Evolutionary conservation across 768 basidiomycete genomes (phyloP), one percentile per base, ranked within the genome.

Genomic region (Pulveroboletus sp.): DNA sequence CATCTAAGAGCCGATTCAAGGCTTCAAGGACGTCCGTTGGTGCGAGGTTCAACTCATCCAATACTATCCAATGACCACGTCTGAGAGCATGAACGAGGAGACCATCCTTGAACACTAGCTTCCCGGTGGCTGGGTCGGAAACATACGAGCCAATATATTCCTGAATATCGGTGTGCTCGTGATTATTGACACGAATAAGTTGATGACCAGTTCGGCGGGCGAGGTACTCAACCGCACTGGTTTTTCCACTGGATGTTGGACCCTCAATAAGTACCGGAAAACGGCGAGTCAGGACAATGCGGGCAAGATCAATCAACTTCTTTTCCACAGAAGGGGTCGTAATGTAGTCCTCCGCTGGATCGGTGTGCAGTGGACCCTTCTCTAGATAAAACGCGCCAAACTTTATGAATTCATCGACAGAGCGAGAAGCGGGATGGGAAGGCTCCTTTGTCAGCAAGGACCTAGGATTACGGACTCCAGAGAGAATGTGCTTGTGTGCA

Each of bases 81-180:
- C 93, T 83, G 17, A 99, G 76, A 5, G 96, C 95, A 42, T 86
- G 89, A 9, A 98, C 92, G 21, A 99, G 78, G 0, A 99, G 72
- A 8, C 96, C 96, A 64, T 99, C 96, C 58, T 86, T 87, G 71
- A 96, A 98, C 8, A 90, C 83, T 14, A 98, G 79, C 68, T 92
- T 94, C n/a, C 96, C 96, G 0, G 93, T 91, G 12, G 78, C 64
- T 8, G 93, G 83, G 66, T 98, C 93, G 3, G 96, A 94, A 21
- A 94, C 83, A 63, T 99, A 99, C 0, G 93, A 93, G 3, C 96
- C 96, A 40, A 98, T 77, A 63, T 99, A 99, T 65, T 99, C 96
- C 63, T 99, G 96, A 43, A 99, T 96, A 63, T 99, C 96, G 6
- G 96, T 99, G 63, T 98, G 96, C 56, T 99, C 96, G 71, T 99